Percentiles rank a stretch among this genome's conserved stretches.
Evolutionary conservation across 495 filamentous ascomycete genomes (phyloP).

Genomic region (Hypoxylon fragiforme): DNA sequence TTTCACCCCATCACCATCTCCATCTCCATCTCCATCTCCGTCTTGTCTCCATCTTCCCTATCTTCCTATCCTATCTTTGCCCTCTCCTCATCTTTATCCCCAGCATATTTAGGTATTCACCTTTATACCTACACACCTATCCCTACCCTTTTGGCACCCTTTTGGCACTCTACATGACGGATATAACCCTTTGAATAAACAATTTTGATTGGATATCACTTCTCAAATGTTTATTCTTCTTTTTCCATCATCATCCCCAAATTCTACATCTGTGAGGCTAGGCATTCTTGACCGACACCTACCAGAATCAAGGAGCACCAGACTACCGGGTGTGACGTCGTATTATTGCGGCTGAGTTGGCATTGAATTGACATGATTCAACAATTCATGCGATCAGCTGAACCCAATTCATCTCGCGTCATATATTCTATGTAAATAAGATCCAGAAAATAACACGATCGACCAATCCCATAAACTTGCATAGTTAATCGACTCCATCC

Average conservation of each 20-base stretch:
- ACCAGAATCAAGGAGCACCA: background rate
- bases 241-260: background rate
- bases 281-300: slow-evolving; percentile 4
- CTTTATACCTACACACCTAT: background rate
- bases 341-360: slow-evolving; percentile 23
- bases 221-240: slow-evolving; percentile 26
- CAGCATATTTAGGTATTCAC: too few relatives aligned
- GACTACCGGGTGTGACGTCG: slow-evolving; percentile 18
- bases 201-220: too few relatives aligned
- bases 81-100: too few relatives aligned
- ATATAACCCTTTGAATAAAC: too few relatives aligned
- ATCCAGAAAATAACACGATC: background rate
- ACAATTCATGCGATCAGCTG: background rate
- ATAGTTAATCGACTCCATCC: background rate
- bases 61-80: too few relatives aligned
- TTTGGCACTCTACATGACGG: too few relatives aligned
- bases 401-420: background rate
- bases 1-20: background rate
- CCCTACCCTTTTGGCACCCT: background rate
- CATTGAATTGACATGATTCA: slow-evolving; percentile 17
- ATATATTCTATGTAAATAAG: background rate
- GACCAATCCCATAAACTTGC: background rate
- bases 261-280: slow-evolving; percentile 8
- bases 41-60: background rate
- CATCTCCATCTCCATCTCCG: background rate